These are phyloP conservation scores for Eucalyptus guilfoylei DNA, from an alignment of 345 rosid species.

Conservation along the genomic window DNA sequence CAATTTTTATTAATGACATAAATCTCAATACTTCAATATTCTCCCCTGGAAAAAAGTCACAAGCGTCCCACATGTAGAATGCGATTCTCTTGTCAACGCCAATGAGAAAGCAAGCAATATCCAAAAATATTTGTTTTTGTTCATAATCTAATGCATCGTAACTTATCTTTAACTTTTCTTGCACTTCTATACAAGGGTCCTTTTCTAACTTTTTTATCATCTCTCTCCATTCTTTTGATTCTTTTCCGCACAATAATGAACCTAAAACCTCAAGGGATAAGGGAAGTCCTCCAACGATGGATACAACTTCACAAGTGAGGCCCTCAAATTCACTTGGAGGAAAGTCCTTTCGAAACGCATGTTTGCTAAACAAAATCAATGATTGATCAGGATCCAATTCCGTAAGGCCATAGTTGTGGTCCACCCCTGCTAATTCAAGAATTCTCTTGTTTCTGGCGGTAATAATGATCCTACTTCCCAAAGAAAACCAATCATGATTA, in stretches of 20 bases:
- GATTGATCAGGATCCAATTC: not conserved
- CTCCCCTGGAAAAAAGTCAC: not conserved
- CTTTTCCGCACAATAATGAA: not conserved
- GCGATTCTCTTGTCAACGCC: no score
- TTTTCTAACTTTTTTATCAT: no score
- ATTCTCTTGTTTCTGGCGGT: not conserved
- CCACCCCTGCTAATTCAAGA: not conserved
- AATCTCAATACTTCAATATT: not conserved
- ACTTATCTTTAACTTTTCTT: not conserved
- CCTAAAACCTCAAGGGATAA: not conserved
- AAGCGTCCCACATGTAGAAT: not conserved
- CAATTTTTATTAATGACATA: not conserved
- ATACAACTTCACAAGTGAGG: not conserved
- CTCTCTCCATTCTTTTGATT: rapidly evolving
- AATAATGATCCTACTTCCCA: not conserved
- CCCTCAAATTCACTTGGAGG: not conserved
- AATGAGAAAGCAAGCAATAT: no score
- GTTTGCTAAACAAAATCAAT: not conserved
- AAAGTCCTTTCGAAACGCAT: not conserved
- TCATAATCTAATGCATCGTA: not conserved
- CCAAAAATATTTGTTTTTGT: not conserved
- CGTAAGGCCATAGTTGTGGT: not conserved
- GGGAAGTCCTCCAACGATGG: not conserved
- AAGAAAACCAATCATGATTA: not conserved
- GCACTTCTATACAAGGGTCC: rapidly evolving